Evolutionary conservation across 352 stramenopile species (phyloP).

Genomic region (Phytophthora ramorum): DNA sequence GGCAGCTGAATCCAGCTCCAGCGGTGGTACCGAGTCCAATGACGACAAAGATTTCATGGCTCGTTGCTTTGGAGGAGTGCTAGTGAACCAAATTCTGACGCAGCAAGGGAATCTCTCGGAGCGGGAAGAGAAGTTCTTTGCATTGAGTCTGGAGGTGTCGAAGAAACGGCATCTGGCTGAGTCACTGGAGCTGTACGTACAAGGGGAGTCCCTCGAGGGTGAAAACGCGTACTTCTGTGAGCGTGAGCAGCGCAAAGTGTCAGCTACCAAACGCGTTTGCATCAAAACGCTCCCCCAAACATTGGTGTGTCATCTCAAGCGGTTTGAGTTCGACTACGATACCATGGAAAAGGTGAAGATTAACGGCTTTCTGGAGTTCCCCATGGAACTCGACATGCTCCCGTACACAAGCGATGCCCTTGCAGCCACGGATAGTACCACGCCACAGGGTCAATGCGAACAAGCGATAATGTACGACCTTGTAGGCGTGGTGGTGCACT

Average conservation of each 20-base stretch:
- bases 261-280: conserved; percentile 83
- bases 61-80: conserved; percentile 70
- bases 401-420: conserved; percentile 88
- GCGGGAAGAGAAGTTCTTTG: conserved; percentile 87
- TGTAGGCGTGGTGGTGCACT: conserved; percentile 93
- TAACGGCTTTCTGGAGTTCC: conserved; percentile 88
- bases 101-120: conserved; percentile 81
- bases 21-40: conserved; percentile 7
- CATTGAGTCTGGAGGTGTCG: conserved; percentile 80
- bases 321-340: conserved; percentile 92
- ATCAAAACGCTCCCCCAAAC: conserved; percentile 81
- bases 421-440: conserved; percentile 3
- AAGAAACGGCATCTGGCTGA: conserved; percentile 70
- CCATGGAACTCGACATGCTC: conserved; percentile 89
- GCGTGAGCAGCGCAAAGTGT: conserved; percentile 69
- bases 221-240: conserved; percentile 88
- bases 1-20: neutral
- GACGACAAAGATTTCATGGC: conserved; percentile 47
- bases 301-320: conserved; percentile 86
- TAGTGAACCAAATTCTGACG: conserved; percentile 88
- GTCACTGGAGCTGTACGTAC: conserved; percentile 73
- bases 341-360: conserved; percentile 91
- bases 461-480: conserved; percentile 83
- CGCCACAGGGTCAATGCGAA: neutral
- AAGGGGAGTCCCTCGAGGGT: conserved; percentile 76